These are phyloP conservation scores for Capsicum rhomboideum DNA, from an alignment of 257 asterid genomes.

Conservation along the genomic window DNA sequence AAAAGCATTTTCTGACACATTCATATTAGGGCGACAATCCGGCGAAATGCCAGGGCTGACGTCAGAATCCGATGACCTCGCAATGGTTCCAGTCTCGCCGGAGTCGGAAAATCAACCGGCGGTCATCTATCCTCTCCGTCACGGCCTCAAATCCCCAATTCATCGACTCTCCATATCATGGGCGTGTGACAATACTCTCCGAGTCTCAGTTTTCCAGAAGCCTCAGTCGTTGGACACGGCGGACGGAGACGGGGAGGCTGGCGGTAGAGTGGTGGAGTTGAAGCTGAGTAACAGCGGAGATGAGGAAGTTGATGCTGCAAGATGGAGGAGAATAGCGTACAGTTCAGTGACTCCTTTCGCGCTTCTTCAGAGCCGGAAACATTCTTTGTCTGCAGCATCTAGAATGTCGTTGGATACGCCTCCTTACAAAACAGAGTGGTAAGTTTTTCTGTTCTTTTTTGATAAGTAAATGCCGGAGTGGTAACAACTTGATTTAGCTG, in stretches of 20 bases:
- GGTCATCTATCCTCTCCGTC: constrained; percentile 42
- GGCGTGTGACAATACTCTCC: constrained; percentile 92
- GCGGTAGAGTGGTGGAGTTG: constrained; percentile 65
- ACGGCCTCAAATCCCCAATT: constrained; percentile 41
- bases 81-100: constrained; percentile 34
- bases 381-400: constrained; percentile 20
- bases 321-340: constrained; percentile 73
- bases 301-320: constrained; percentile 49
- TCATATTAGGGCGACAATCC: constrained; percentile 15
- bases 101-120: constrained; percentile 25
- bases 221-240: constrained; percentile 8
- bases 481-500: background rate
- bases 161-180: constrained; percentile 65
- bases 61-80: constrained; percentile 41
- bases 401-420: constrained; percentile 19
- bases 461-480: background rate
- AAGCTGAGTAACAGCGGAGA: constrained; percentile 42
- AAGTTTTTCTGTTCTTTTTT: background rate
- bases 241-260: constrained; percentile 15
- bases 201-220: constrained; percentile 49
- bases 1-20: background rate
- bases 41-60: constrained; percentile 70
- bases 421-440: constrained; percentile 57
- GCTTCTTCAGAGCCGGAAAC: constrained; percentile 78
- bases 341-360: constrained; percentile 95